Base-by-base conservation (phyloP, 176 grass and related monocot genomes). In the Canna indica region DNA sequence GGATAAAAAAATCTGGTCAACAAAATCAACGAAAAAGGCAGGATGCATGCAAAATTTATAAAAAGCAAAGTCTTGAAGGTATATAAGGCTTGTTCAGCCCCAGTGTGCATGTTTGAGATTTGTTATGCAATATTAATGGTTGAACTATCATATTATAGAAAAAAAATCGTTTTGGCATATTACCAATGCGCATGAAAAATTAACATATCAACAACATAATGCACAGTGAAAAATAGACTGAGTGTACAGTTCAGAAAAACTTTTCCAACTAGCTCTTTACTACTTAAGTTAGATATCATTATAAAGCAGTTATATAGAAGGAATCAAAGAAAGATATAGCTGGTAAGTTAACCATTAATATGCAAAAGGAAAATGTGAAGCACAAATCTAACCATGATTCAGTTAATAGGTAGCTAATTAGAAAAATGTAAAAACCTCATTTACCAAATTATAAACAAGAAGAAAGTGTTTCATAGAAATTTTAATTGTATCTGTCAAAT, bases 361-460 rank as follows among this genome's bases (percentile, higher is more conserved):
- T 5, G 44, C 9, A 46, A 46, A 46, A 46, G 44, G 15, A 14
- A 14, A 46, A 46, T 12, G 44, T 12, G 44, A 46, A 14, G 44
- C 44, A 46, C 12, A 14, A 12, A 14, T 1, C 9, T 12, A 46
- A n/a, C n/a, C n/a, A n/a, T n/a, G n/a, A n/a, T n/a, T n/a, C n/a
- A n/a, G n/a, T n/a, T n/a, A n/a, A n/a, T n/a, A n/a, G n/a, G n/a
- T n/a, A n/a, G n/a, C n/a, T n/a, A n/a, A n/a, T n/a, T n/a, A n/a
- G n/a, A n/a, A n/a, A n/a, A 7, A 12, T 12, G 15, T 46, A 14
- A 46, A 12, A 14, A 46, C 4, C 12, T 12, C 44, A 39, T 54
- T 20, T 48, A n/a, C 64, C 18, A 32, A 35, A 32, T 64, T 47
- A 28, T n/a, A 73, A 36, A 27, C 48, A 67, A 59, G 57, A 71